These are phyloP conservation scores for Noccaea bulbosa DNA, from an alignment of 345 rosid species.

Conservation along the genomic window DNA sequence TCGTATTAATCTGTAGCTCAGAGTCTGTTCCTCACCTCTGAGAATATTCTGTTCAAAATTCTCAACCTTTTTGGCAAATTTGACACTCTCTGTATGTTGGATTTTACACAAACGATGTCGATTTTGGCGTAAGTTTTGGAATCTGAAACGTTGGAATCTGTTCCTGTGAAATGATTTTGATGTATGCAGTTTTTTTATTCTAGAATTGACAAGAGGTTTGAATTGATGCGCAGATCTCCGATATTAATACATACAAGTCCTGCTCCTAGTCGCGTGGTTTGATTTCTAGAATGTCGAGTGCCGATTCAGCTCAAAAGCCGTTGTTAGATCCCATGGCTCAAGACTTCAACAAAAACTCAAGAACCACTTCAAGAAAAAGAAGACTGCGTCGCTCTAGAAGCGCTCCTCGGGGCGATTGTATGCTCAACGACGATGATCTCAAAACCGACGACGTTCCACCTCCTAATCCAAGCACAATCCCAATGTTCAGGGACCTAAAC, in stretches of 20 bases:
- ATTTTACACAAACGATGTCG: not conserved
- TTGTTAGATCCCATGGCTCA: slow-evolving; percentile 43
- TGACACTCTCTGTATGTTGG: not conserved
- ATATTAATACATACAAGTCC: not conserved
- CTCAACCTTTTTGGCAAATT: not conserved
- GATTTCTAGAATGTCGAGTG: slow-evolving; percentile 52
- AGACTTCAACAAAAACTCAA: slow-evolving; percentile 34
- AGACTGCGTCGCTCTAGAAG: slow-evolving; percentile 65
- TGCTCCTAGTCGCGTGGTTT: not conserved
- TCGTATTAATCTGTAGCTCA: slow-evolving; percentile 1
- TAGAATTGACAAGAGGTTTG: slow-evolving; percentile 1
- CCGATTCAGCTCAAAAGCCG: slow-evolving; percentile 50
- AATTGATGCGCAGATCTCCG: slow-evolving; percentile 26
- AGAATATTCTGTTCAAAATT: not conserved
- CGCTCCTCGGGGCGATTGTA: slow-evolving; percentile 66
- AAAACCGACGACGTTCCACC: slow-evolving; percentile 42
- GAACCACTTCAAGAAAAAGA: slow-evolving; percentile 47
- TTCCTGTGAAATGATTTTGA: not conserved
- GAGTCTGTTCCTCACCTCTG: not conserved
- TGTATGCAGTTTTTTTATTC: no score
- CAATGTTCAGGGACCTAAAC: slow-evolving; percentile 51
- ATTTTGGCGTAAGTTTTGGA: not conserved
- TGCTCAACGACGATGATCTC: slow-evolving; percentile 35
- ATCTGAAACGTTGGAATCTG: not conserved
- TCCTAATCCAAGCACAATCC: slow-evolving; percentile 34